Evolutionary conservation across 371 early-diverging fungal genomes (phyloP).

Genomic region (Vavraia culicis): DNA sequence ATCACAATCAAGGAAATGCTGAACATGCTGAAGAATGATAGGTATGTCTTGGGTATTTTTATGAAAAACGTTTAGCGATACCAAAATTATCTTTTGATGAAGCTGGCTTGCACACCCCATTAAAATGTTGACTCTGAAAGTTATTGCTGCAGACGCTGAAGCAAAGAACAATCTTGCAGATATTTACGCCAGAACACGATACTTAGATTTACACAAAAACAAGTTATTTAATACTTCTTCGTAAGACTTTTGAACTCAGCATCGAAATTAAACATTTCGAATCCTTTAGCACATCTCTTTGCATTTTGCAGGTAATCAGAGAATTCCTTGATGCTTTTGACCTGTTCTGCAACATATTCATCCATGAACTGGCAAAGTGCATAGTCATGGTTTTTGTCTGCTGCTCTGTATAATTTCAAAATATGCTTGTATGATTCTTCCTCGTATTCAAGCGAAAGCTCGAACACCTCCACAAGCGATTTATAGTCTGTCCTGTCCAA

Average conservation of each 20-base stretch:
- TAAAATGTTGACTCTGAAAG: no score
- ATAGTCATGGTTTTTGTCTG: slow-evolving; percentile 11
- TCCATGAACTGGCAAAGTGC: slow-evolving; percentile 13
- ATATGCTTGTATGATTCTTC: slow-evolving; percentile 11
- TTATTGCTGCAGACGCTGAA: no score
- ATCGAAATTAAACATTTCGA: background rate
- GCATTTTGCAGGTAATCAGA: slow-evolving; percentile 13
- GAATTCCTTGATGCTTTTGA: slow-evolving; percentile 12
- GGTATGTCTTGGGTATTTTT: no score
- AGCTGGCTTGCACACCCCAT: no score
- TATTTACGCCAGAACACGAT: no score
- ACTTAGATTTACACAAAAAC: no score
- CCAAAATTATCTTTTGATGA: no score
- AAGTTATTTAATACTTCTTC: no score
- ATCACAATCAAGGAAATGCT: no score
- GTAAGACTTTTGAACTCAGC: background rate
- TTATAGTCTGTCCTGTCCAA: slow-evolving; percentile 1
- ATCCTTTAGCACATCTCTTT: slow-evolving; percentile 14
- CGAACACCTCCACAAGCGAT: slow-evolving; percentile 7
- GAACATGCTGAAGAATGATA: no score
- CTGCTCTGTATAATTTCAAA: slow-evolving; percentile 5
- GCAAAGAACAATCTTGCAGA: no score
- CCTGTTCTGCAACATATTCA: slow-evolving; percentile 21
- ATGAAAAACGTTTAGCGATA: no score
- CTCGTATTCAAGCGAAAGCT: slow-evolving; percentile 12